Conservation (phyloP, 345 rosid genomes). For the Gossypium sturtianum region DNA sequence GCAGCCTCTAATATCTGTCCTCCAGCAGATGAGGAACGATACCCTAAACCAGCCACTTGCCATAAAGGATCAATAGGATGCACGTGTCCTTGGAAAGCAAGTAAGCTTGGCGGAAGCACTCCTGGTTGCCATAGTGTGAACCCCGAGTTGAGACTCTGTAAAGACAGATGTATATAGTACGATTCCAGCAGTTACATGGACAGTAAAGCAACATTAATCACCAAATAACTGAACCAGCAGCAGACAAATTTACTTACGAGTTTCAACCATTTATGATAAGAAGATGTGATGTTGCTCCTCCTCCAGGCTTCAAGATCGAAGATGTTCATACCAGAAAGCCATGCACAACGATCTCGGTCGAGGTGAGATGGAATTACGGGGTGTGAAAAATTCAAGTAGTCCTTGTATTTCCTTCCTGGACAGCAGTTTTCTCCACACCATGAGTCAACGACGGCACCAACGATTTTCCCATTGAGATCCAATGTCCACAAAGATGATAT, state of each 20-base stretch:
- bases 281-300: slow-evolving; percentile 51
- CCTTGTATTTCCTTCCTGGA: slow-evolving; percentile 66
- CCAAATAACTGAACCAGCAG: background rate
- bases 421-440: slow-evolving; percentile 78
- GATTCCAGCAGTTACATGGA: background rate
- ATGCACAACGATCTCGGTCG: slow-evolving; percentile 49
- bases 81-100: slow-evolving; percentile 66
- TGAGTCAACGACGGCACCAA: slow-evolving; percentile 71
- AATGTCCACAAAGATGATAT: slow-evolving; percentile 72
- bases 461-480: slow-evolving; percentile 66
- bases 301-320: slow-evolving; percentile 90
- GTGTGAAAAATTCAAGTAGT: slow-evolving; percentile 86
- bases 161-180: background rate
- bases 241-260: slow-evolving; percentile 37
- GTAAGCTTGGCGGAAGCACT: slow-evolving; percentile 65
- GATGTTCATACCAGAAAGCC: slow-evolving; percentile 89
- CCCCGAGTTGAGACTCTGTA: slow-evolving; percentile 66
- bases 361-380: slow-evolving; percentile 57
- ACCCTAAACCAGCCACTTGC: slow-evolving; percentile 83
- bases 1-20: slow-evolving; percentile 44
- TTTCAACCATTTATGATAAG: slow-evolving; percentile 69
- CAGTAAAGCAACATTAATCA: background rate
- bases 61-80: slow-evolving; percentile 73
- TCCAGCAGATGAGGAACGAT: slow-evolving; percentile 30
- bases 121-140: slow-evolving; percentile 82